A percentile compares a stretch with the other conserved stretches of the same genome.
Conservation (phyloP, 2,329 filamentous ascomycete genomes). For the Tolypocladium tropicale region DNA sequence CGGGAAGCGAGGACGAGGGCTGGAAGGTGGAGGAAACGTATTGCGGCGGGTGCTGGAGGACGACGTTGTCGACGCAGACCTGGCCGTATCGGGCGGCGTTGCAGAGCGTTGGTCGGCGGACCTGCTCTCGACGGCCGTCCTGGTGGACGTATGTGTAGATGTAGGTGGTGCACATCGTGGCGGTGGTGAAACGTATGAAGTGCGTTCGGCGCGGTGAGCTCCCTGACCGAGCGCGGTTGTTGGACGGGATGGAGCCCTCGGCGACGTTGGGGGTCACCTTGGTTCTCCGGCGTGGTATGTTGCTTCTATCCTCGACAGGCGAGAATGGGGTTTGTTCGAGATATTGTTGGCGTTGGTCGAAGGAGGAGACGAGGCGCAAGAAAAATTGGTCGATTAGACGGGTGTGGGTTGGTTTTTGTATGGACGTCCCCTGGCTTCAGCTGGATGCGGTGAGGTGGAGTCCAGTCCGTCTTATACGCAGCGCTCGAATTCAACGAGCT, state of each 20-base stretch:
- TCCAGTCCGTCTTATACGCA: not conserved
- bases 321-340: not conserved
- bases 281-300: not conserved
- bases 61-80: constrained; percentile 30
- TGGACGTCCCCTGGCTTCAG: not conserved
- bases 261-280: not conserved
- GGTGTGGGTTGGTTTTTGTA: not conserved
- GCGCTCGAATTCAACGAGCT: not conserved
- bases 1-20: constrained; percentile 10
- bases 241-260: not conserved
- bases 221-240: not conserved
- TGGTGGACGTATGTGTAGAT: constrained; percentile 36
- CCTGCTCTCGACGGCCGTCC: constrained; percentile 27
- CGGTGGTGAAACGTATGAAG: constrained; percentile 7
- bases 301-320: not conserved
- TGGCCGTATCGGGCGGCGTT: constrained; percentile 25
- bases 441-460: not conserved
- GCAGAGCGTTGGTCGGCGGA: constrained; percentile 27
- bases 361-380: not conserved
- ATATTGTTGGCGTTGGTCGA: not conserved
- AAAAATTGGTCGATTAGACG: not conserved
- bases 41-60: constrained; percentile 30
- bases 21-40: constrained; percentile 11
- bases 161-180: constrained; percentile 41
- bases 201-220: not conserved